Conservation (phyloP, 192 early-diverging fungal species). For the Podochytrium sp. region DNA sequence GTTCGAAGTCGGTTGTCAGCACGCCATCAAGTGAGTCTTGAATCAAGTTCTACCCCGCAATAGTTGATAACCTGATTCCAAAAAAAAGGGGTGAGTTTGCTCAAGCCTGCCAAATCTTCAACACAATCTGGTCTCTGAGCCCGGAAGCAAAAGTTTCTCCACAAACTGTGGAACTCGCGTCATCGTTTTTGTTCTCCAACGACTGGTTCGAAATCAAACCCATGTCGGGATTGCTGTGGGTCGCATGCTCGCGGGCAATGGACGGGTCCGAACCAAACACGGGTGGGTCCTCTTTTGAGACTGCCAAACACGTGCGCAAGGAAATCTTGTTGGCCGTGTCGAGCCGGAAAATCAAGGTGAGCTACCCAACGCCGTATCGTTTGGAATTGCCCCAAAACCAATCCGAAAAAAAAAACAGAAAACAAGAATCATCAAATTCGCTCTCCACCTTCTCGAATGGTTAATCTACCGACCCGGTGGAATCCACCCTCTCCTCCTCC, state of each 20-base stretch:
- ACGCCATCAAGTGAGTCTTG: conserved; percentile 13
- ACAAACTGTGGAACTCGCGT: no score
- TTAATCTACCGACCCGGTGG: conserved; percentile 8
- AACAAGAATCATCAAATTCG: conserved; percentile 23
- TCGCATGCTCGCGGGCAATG: conserved; percentile 18
- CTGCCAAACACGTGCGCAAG: conserved; percentile 17
- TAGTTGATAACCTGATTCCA: no score
- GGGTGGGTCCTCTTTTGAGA: conserved; percentile 11
- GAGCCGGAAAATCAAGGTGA: conserved; percentile 1
- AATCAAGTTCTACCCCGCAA: no score
- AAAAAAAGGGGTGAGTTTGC: conserved; percentile 22
- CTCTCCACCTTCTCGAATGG: conserved; percentile 15
- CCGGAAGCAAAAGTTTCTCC: no score
- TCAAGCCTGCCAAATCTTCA: conserved; percentile 8
- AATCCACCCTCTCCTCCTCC: conserved; percentile 28
- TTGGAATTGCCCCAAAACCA: not conserved
- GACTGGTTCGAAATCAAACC: conserved; percentile 32
- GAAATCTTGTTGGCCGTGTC: conserved; percentile 12
- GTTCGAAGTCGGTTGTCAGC: conserved; percentile 24
- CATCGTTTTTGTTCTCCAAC: not conserved
- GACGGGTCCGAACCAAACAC: not conserved
- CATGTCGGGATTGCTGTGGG: conserved; percentile 10
- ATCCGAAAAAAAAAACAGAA: conserved; percentile 22
- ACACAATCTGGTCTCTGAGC: conserved; percentile 7
- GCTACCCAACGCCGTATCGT: not conserved